phyloP scores from a whole-genome alignment of 2,329 filamentous ascomycete genomes.

The Immersiporthe knoxdaviesiana region DNA sequence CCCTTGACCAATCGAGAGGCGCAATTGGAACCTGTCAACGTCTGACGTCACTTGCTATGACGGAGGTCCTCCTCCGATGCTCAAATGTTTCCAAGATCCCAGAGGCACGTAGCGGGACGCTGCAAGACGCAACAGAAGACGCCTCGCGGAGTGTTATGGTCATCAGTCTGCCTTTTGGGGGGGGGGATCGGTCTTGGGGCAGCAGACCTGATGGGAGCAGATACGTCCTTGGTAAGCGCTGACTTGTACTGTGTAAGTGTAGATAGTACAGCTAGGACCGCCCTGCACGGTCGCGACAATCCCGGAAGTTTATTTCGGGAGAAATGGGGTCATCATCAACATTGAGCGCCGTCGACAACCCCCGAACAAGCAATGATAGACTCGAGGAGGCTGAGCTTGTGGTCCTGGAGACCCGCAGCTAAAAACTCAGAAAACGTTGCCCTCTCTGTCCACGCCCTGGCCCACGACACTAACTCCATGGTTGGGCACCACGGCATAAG shows the following conservation, averaged over 20 bases:
- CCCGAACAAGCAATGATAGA: background rate
- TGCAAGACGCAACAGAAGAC: background rate
- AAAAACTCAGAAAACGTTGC: background rate
- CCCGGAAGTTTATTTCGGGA: slow-evolving; percentile 9
- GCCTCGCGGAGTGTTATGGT: background rate
- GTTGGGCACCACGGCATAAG: background rate
- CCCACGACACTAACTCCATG: background rate
- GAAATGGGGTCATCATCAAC: background rate
- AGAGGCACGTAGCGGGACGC: background rate
- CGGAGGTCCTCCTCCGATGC: background rate
- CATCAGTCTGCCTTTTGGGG: background rate
- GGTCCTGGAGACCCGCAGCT: background rate
- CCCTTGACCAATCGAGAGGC: background rate
- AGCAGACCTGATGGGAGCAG: background rate
- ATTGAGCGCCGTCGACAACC: background rate
- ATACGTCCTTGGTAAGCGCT: background rate
- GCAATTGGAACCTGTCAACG: background rate
- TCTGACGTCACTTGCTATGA: slow-evolving; percentile 7
- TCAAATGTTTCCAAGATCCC: background rate
- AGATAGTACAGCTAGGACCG: slow-evolving; percentile 1
- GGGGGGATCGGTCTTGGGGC: background rate
- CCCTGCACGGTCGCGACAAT: slow-evolving; percentile 1
- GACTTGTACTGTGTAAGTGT: no score
- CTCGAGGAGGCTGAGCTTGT: background rate
- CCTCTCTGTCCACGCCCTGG: background rate